Evolutionary conservation across 768 basidiomycete species (phyloP), one percentile per base, ranked within the genome.

Genomic region (Saitozyma podzolica): DNA sequence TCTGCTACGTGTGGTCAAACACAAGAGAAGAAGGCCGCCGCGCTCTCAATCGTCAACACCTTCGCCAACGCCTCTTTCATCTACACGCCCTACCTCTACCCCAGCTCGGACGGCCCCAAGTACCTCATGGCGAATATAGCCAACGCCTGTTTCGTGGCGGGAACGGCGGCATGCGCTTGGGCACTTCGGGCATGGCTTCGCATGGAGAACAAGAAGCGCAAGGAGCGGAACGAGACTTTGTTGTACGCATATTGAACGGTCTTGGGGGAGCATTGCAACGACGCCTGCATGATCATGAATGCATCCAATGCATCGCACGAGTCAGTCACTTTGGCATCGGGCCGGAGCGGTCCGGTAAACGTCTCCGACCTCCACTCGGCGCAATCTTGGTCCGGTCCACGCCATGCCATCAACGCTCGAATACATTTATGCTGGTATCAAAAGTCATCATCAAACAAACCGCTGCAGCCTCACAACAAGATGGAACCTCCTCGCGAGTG

Each of bases 1-100:
- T 49, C 61, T 37, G 59, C 61, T 11, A 66, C 64, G 9, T 60
- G 53, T 40, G 56, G 54, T 48, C 60, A 57, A 37, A 56, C 55
- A 16, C 50, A 54, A 2, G 51, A 54, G 40, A 67, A 64, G 43
- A 64, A 64, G 37, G 59, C 59, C 13, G 66, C 42, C 1, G 62
- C 59, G 9, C 39, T 67, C 40, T 56, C 58, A 7, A 61, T 67
- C 41, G 54, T 64, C 52, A 64, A 67, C 43, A 50, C 50, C n/a
- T 51, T 52, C 50, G 58, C 58, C 19, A 62, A 54, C 55, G 49
- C 62, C 9, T 50, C 57, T 29, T 56, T 50, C 62, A 55, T 62
- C 61, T 67, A 47, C 59, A 67, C 66, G 7, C 52, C 66, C 29
- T 67, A 61, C 49, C 51, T 67, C 1, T 67, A 56, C 56, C 66